phyloP scores from a whole-genome alignment of 2,329 filamentous ascomycete genomes.

The Fusarium sp. region DNA sequence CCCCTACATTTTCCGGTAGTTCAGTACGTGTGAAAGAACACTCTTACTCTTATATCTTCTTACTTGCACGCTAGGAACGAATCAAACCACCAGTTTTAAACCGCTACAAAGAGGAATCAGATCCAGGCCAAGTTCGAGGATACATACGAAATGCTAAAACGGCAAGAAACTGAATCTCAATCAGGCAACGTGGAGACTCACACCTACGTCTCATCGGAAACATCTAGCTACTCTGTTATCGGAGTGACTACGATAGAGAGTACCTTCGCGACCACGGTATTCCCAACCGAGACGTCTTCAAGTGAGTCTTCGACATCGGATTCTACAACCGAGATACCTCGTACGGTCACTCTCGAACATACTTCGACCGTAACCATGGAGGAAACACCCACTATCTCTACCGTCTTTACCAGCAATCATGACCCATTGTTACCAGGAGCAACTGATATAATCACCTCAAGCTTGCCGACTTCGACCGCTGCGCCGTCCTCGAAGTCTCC shows the following conservation, averaged over 20 bases:
- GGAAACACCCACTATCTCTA: too few relatives aligned
- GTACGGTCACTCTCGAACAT: not conserved
- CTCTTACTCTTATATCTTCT: not conserved
- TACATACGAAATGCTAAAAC: not conserved
- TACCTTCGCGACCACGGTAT: not conserved
- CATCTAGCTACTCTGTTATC: not conserved
- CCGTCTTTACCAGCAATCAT: not conserved
- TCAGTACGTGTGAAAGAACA: not conserved
- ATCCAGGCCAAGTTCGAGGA: not conserved
- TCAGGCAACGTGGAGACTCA: not conserved
- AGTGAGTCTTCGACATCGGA: not conserved
- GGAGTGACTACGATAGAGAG: not conserved
- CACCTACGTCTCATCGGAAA: not conserved
- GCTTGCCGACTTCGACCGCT: not conserved
- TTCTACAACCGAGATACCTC: not conserved
- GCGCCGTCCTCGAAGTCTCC: not conserved
- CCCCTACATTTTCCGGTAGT: not conserved
- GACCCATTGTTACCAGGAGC: not conserved
- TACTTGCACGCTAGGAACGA: not conserved
- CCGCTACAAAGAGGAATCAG: too few relatives aligned
- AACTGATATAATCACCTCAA: not conserved
- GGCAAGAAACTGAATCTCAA: not conserved
- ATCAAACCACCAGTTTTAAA: not conserved
- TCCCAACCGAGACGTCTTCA: not conserved
- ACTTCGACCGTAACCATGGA: too few relatives aligned